Evolutionary conservation across 306 rosid genomes (phyloP), one percentile per base, ranked within the genome.

Genomic region (Carpinus fangiana): DNA sequence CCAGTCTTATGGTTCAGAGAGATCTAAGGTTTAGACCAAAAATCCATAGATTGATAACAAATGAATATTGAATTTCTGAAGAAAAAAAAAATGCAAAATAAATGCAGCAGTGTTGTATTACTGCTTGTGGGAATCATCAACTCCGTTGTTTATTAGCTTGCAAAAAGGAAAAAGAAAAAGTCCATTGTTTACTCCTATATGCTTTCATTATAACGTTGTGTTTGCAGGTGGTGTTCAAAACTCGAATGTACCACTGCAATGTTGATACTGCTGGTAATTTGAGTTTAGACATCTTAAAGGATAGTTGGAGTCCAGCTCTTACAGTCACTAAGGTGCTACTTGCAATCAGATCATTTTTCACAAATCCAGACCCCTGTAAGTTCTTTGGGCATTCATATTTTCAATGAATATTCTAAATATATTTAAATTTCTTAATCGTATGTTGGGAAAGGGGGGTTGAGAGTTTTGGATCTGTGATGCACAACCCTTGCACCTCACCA

Each of bases 251-350:
- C 88, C 97, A 92, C 86, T 92, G 97, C 88, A 92, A 92, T 77
- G 92, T 94, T 16, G 95, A 85, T 77, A 72, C 88, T 61, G 47
- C 82, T 12, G 98, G 97, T 36, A 83, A 78, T 76, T 86, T 87
- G 51, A 90, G 88, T 80, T 61, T 92, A 84, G 91, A 89, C 72
- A 88, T 92, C 53, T 84, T 94, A 77, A 91, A 87, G 86, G 98
- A 89, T 85, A 86, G 81, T 76, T 94, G 98, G 98, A 94, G 98
- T 88, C 98, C 98, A 53, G 98, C 97, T 34, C 86, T 89, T 62
- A 92, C 97, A 46, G 91, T 92, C 57, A 86, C 92, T 7, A 91
- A 89, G 87, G 93, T 94, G 80, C 86, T 94, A 60, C 85, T 85
- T 56, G 95, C 92, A 52, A 82, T 92, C 68, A 84, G 89, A 81